Evolutionary conservation across 345 rosid genomes (phyloP), one percentile per base, ranked within the genome.

Genomic region (Ceriops zippeliana): DNA sequence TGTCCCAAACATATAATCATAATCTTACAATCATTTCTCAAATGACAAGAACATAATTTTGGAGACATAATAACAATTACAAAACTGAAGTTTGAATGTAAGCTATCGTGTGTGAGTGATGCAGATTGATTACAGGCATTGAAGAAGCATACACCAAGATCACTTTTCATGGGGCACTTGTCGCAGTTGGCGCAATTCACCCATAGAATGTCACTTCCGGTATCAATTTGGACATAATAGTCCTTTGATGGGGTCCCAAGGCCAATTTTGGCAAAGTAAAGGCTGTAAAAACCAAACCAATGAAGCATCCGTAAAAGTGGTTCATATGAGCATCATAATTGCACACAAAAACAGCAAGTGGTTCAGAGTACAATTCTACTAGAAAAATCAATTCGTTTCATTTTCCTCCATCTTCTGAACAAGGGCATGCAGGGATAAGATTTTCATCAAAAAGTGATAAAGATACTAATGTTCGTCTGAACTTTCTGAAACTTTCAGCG

Each of bases 151-250:
- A 90, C 97, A 52, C 90, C 93, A 27, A 90, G 84, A 31, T 87
- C 82, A 30, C 91, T 93, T 80, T 84, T 85, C 5, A 64, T 59
- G 10, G 96, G 98, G 75, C 98, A 93, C 60, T 73, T 88, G 28
- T 64, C 61, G 46, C 98, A 93, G 13, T 78, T 89, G 24, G 47
- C 74, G 47, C 97, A 87, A 71, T 91, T 93, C 53, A 93, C 87
- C 98, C 98, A 93, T 6, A 93, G 80, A 76, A 86, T 79, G 80
- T 93, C 98, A 77, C 97, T 93, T 68, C 98, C 97, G 11, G 97
- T 90, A 59, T 93, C 98, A 63, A 93, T 90, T 83, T 93, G 98
- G 49, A 93, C 98, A 42, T 76, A 82, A 69, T 83, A 88, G 31
- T 90, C 95, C 73, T 82, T 81, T 60, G 97, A 61, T 34, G 98